Base-by-base conservation (phyloP, 306 rosid species). In the Benincasa hispida region DNA sequence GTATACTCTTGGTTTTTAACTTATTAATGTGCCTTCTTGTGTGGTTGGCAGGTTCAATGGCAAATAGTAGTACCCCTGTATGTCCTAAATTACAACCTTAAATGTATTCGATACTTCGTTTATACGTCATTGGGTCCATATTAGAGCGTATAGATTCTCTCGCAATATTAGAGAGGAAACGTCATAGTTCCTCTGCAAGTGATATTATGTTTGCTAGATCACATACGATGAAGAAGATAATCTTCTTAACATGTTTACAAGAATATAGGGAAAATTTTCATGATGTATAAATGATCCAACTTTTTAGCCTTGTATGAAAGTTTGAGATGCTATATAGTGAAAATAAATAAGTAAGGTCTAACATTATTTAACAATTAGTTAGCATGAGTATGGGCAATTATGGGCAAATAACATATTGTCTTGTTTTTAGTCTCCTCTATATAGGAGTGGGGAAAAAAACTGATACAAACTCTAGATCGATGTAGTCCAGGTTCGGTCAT, bases 81-180 rank as follows among this genome's bases (percentile, higher is more conserved):
- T 92, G 99, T 80, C 95, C 85, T 19, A 92, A 94, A 82, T 79
- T 94, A 79, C 88, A 84, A 84, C 81, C 81, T 76, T 94, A 88
- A 92, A 47, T 25, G 14, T 22, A 45, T 45, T 15, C 5, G 30
- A 14, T 10, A 56, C 13, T 8, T 55, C 14, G 3, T 2, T 57
- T 5, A 3, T 10, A 67, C 10, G n/a, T 11, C 8, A n/a, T 67
- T 27, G 5, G 32, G 21, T 21, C 19, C 32, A 41, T 41, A 67
- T 21, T 5, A 8, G 24, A 67, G 45, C 14, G 8, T 39, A 34
- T 66, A 66, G 25, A 66, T 34, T 66, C 18, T 34, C 48, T 35
- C 19, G 48, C 72, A 5, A 5, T 34, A 30, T 34, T 0, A 5
- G 25, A 62, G 30, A 37, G 27, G 30, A 28, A 41, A 63, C 9